Evolutionary conservation across 2,329 filamentous ascomycete genomes (phyloP), one percentile per base, ranked within the genome.

Genomic region (Zymoseptoria pseudotritici): DNA sequence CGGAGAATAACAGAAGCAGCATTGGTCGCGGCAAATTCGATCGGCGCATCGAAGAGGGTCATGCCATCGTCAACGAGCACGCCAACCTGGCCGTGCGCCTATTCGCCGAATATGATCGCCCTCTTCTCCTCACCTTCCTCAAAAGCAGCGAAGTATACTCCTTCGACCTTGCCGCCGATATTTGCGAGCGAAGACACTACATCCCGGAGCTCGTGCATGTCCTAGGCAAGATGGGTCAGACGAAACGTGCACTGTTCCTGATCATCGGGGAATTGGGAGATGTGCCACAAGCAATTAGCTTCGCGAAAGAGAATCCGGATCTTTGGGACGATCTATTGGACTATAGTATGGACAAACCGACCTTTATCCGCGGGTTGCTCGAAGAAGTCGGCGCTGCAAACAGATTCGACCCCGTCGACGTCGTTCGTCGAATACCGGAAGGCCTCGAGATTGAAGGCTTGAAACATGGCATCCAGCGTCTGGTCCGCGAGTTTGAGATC

Each of bases 311-410:
- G 63, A 91, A 97, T 71, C 86, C 87, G 0, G 92, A 97, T 67
- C 81, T 99, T 0, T 99, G 94, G 94, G 89, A 96, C 65, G 92
- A 97, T 70, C 81, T 99, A 7, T 83, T 99, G 5, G 86, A 93
- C 67, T 97, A 97, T 74, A 93, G 89, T 62, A 97, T 99, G 94
- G 91, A 97, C 76, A 96, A 97, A 71, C 94, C 94, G 0, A 85
- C 85, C 50, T 99, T 99, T 76, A 97, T 99, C 66, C 87, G 90
- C 11, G 92, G 90, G 0, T 79, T 99, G 3, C 83, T 99, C 0
- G 91, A 96, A 69, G 91, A 97, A 76, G 93, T 96, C 1, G 94
- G 94, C 42, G 97, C 92, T 0, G 86, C 91, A 1, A 65, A 60
- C 19, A 59, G 56, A 31, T 94, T 99, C 69, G 87, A 97, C 69